Percentiles rank a stretch among this genome's conserved stretches.
Conservation (phyloP, 192 early-diverging fungal genomes). For the Spinellus fusiger region DNA sequence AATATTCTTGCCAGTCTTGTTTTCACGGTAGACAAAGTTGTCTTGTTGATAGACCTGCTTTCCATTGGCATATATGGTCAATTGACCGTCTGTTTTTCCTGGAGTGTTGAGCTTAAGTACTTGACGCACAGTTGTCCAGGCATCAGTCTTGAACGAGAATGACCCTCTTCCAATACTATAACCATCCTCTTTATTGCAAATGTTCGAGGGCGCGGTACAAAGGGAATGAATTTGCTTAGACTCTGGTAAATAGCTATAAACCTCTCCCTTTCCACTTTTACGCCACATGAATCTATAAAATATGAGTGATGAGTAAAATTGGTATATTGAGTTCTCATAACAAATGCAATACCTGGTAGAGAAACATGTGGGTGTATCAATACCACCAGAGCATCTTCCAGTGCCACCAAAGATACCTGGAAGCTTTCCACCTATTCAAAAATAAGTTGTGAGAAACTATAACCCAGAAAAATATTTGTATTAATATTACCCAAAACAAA, state of each 20-base stretch:
- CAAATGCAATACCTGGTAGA: conserved; percentile 48
- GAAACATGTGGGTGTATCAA: conserved; percentile 40
- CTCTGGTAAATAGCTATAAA: conserved; percentile 40
- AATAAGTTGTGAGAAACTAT: neutral
- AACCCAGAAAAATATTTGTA: neutral
- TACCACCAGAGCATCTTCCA: conserved; percentile 41
- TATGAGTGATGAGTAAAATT: neutral
- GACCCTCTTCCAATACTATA: conserved; percentile 44
- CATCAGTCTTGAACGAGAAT: conserved; percentile 34
- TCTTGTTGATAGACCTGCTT: conserved; percentile 8
- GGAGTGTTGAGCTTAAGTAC: conserved; percentile 22
- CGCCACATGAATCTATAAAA: conserved; percentile 39
- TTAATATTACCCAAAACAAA: conserved; percentile 36
- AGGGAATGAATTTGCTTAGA: conserved; percentile 8
- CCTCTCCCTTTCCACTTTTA: conserved; percentile 37
- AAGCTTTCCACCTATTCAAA: conserved; percentile 41
- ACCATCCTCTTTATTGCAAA: conserved; percentile 48
- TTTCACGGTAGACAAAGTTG: conserved; percentile 10
- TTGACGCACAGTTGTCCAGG: conserved; percentile 41
- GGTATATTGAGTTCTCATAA: too few relatives aligned
- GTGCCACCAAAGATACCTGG: conserved; percentile 50
- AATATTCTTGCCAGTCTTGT: neutral
- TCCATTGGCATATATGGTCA: conserved; percentile 9
- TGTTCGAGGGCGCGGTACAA: conserved; percentile 25
- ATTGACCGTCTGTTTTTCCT: conserved; percentile 12